A percentile compares a stretch with the other conserved stretches of the same genome.
These are phyloP conservation scores for Komagataella mondaviorum DNA, from an alignment of 805 yeast genomes.

Conservation along the genomic window DNA sequence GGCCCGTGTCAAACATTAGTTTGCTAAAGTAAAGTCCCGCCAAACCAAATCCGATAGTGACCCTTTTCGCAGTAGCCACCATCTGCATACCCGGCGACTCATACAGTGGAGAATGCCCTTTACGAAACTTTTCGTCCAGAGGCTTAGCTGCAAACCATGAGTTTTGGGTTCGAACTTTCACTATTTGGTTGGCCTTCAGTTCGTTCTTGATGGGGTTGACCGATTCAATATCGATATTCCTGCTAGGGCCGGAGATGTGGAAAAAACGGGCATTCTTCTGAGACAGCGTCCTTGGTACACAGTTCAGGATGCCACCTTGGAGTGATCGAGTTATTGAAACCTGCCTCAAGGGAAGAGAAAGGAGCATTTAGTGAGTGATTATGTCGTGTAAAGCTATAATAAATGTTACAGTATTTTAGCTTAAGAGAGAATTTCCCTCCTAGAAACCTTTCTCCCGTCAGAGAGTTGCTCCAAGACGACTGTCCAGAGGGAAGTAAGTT, in stretches of 20 bases:
- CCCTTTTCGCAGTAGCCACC: conserved; percentile 47
- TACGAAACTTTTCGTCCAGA: conserved; percentile 36
- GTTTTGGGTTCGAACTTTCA: conserved; percentile 16
- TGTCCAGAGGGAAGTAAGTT: no score
- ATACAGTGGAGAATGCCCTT: conserved; percentile 51
- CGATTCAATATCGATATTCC: conserved; percentile 3
- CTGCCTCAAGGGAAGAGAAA: not conserved
- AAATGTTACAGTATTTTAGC: no score
- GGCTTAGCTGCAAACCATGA: conserved; percentile 14
- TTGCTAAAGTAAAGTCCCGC: conserved; percentile 54
- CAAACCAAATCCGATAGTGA: conserved; percentile 46
- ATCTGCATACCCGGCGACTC: conserved; percentile 49
- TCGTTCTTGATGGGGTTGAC: conserved; percentile 5
- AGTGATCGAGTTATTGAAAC: not conserved
- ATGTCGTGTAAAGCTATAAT: no score
- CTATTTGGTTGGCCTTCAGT: conserved; percentile 2
- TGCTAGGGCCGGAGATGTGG: conserved; percentile 1
- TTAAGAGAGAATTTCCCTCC: no score
- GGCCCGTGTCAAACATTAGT: conserved; percentile 36
- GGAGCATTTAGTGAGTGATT: not conserved
- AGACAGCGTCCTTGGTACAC: not conserved
- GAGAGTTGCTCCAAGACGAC: no score
- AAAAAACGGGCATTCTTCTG: not conserved
- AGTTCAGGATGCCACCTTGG: not conserved
- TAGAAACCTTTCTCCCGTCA: no score